Evolutionary conservation across 768 basidiomycete genomes (phyloP), one percentile per base, ranked within the genome.

Genomic region (Mrakia blollopis): DNA sequence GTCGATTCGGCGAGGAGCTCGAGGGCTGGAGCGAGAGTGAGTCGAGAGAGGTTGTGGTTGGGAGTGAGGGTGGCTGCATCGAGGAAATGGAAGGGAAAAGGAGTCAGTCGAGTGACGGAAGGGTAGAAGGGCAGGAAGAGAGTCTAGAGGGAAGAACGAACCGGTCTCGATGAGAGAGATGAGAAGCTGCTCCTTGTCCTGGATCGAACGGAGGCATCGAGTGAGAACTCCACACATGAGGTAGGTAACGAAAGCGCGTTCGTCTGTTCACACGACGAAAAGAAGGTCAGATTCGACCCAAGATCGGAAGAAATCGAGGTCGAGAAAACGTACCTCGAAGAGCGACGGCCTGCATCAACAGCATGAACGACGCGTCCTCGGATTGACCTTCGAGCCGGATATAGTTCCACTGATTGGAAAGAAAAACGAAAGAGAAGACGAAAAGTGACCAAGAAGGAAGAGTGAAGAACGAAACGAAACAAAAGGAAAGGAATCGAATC

Each of bases 101-200:
- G 16, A 23, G 18, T 32, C n/a, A n/a, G 52, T 23, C 7, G 11
- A 35, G 3, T 3, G 52, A 10, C n/a, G 41, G 30, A 28, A 57
- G 10, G 21, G 10, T 8, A 7, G 8, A 21, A 1, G 18, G 5
- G 16, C 13, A 7, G 18, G 72, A 60, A 35, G 60, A 4, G 32
- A 16, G n/a, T n/a, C n/a, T n/a, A n/a, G 39, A 9, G 23, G 23
- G 52, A 28, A 11, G 25, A 7, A 72, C 35, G 47, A 21, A 72
- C 72, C 72, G 5, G 52, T 72, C 54, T 54, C 72, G 72, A 72
- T 72, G 25, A 72, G 50, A 9, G 72, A 72, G 28, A 72, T 35
- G 28, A 72, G 72, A 8, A 72, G 50, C 39, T 61, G 35, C 21
- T 61, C 72, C 50, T 72, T 54, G 16, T 32, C 52, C 30, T 35